A percentile compares a stretch with the other conserved stretches of the same genome.
These are phyloP conservation scores for Solanum hybrid DNA, from an alignment of 305 asterid species.

Conservation along the genomic window DNA sequence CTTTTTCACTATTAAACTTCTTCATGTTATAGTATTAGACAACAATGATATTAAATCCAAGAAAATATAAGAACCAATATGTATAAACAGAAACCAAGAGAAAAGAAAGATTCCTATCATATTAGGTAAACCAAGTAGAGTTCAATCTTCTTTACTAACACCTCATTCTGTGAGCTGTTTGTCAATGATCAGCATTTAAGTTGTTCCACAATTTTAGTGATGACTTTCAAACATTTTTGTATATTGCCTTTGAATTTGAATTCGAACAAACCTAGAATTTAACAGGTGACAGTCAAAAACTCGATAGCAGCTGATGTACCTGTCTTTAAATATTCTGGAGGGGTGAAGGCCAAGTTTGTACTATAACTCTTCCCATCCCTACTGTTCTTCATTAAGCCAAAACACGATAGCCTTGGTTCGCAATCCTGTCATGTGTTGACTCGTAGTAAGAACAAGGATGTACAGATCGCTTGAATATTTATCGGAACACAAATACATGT, in stretches of 20 bases:
- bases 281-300: not conserved
- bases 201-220: not conserved
- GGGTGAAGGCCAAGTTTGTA: conserved; percentile 40
- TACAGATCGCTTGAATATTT: not conserved
- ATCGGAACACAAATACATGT: not conserved
- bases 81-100: not conserved
- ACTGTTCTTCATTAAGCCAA: conserved; percentile 49
- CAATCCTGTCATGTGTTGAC: conserved; percentile 22
- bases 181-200: not conserved
- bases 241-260: not conserved
- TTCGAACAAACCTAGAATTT: not conserved
- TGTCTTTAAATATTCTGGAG: conserved; percentile 39
- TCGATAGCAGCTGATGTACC: conserved; percentile 13
- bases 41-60: not conserved
- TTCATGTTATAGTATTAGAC: not conserved
- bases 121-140: not conserved
- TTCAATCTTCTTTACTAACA: not conserved
- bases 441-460: not conserved
- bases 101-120: not conserved
- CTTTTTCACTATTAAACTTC: not conserved
- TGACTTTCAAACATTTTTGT: not conserved
- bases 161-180: not conserved
- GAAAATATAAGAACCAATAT: not conserved
- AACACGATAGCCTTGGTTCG: conserved; percentile 41
- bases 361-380: conserved; percentile 44